Evolutionary conservation across 2,329 filamentous ascomycete genomes (phyloP).

Genomic region (Calonectria montana): DNA sequence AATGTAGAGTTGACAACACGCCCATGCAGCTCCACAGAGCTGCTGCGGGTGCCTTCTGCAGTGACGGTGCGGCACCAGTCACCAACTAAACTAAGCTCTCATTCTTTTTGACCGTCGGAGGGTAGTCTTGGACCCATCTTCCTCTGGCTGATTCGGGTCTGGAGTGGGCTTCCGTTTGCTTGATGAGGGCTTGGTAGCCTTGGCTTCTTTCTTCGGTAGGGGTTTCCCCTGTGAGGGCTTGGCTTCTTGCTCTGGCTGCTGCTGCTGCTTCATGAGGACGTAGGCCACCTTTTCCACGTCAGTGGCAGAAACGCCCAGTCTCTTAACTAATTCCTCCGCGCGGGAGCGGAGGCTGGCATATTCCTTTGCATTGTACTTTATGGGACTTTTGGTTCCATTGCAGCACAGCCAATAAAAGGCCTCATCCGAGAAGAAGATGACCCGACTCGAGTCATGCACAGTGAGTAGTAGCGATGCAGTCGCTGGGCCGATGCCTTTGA

Average conservation of each 20-base stretch:
- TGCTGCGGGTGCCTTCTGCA: neutral
- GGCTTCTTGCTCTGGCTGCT: conserved; percentile 29
- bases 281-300: conserved; percentile 79
- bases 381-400: conserved; percentile 58
- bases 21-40: neutral
- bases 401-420: conserved; percentile 78
- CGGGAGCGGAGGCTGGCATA: conserved; percentile 67
- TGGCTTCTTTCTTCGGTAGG: conserved; percentile 19
- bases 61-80: neutral
- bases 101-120: conserved; percentile 41
- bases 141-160: conserved; percentile 16
- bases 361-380: conserved; percentile 79
- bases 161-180: conserved; percentile 38
- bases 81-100: conserved; percentile 25
- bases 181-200: conserved; percentile 7
- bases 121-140: conserved; percentile 26
- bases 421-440: conserved; percentile 86
- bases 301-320: conserved; percentile 66
- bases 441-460: conserved; percentile 66
- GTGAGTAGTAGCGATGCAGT: conserved; percentile 81
- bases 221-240: neutral
- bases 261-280: conserved; percentile 66
- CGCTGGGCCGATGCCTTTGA: conserved; percentile 83
- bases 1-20: neutral
- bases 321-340: conserved; percentile 55